phyloP scores from a whole-genome alignment of 2,329 filamentous ascomycete species.

The Sarocladiaceae sp. region DNA sequence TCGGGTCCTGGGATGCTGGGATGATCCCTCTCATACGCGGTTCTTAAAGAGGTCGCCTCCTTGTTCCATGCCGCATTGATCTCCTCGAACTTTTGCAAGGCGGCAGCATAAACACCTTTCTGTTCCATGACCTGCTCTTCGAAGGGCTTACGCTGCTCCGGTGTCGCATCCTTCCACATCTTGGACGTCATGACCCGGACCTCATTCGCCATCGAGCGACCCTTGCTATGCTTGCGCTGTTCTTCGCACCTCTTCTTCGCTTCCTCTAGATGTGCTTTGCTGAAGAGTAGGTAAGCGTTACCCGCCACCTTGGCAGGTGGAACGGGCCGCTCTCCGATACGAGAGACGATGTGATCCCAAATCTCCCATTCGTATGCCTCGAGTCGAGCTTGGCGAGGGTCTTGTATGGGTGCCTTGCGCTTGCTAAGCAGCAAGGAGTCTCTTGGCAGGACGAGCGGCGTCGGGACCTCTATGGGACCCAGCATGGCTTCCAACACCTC shows the following conservation, averaged over 20 bases:
- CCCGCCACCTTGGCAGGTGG: conserved; percentile 67
- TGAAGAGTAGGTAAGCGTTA: conserved; percentile 87
- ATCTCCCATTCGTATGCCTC: conserved; percentile 52
- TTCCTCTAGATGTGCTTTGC: conserved; percentile 67
- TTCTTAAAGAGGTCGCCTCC: conserved; percentile 49
- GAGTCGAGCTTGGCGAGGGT: conserved; percentile 44
- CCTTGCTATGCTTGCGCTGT: conserved; percentile 54
- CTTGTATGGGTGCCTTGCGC: conserved; percentile 44
- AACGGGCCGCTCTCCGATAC: conserved; percentile 68
- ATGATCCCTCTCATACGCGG: conserved; percentile 46
- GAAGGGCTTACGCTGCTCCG: conserved; percentile 69
- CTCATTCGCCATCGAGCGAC: conserved; percentile 66
- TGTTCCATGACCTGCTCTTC: conserved; percentile 66
- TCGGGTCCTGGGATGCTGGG: conserved; percentile 26
- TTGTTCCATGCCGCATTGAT: conserved; percentile 66
- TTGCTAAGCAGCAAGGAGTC: conserved; percentile 46
- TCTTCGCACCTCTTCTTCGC: conserved; percentile 57
- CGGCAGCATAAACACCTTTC: conserved; percentile 57
- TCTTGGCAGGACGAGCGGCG: conserved; percentile 66
- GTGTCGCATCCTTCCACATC: conserved; percentile 78
- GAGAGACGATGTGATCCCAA: conserved; percentile 42
- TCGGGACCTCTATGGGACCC: conserved; percentile 72
- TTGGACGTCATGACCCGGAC: conserved; percentile 79
- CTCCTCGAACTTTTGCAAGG: conserved; percentile 52
- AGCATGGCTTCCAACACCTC: conserved; percentile 77